Evolutionary conservation across 164 flowering plant genomes (phyloP), one percentile per base, ranked within the genome.

Genomic region (Pachysandra terminalis): DNA sequence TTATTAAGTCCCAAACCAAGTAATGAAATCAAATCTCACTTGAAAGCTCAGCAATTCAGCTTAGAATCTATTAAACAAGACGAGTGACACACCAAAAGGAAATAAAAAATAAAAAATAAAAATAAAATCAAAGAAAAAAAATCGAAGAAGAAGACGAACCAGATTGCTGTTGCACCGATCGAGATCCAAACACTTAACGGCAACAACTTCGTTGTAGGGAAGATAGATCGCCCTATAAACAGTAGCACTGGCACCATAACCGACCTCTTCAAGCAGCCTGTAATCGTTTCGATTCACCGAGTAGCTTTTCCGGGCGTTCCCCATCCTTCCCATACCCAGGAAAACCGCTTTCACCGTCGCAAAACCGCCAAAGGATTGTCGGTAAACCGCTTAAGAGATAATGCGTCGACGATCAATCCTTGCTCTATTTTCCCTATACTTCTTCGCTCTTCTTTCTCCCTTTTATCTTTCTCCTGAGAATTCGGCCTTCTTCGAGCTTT

Each of bases 181-280:
- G 77, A 96, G 96, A 89, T 96, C 97, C 89, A 96, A 82, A 67
- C 97, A 89, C 81, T 96, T 96, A 56, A 96, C 84, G 8, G 99
- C 98, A 24, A 96, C 85, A 54, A 89, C 83, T 59, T 93, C 92
- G 65, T 96, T 87, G 58, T 58, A 69, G 21, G 99, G 99, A 22
- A 90, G 77, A 79, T 88, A 88, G 89, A 93, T 88, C 85, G 93
- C 97, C 71, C 99, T 56, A 64, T 72, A 93, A 17, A 96, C 99
- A 7, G 89, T 85, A 9, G 99, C 99, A 61, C 93, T 96, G 10
- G 96, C 96, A 22, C 99, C 99, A 65, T 80, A 73, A 0, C 99
- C 99, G 28, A 93, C 88, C 75, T 91, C 98, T 71, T 96, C 96
- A 0, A 90, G 83, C 19, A 96, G 84, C 85, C 87, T 88, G 79